phyloP scores from a whole-genome alignment of 2,329 filamentous ascomycete species.

The Pseudocercospora fuligena region DNA sequence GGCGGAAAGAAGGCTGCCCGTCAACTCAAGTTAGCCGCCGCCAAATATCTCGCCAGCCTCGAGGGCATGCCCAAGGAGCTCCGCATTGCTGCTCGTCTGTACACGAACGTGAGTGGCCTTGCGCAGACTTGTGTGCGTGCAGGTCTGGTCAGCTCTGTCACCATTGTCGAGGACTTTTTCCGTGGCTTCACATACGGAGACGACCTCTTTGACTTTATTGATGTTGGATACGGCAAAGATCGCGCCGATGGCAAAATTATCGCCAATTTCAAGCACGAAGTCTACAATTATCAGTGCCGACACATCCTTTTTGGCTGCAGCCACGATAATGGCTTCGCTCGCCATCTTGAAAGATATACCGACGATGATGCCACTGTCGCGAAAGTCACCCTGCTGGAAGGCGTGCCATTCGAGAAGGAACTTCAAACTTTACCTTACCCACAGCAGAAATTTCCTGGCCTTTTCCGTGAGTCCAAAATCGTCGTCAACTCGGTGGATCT shows the following conservation, averaged over 20 bases:
- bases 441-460: slow-evolving; percentile 54
- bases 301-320: slow-evolving; percentile 65
- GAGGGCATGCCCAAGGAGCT: slow-evolving; percentile 44
- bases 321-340: slow-evolving; percentile 60
- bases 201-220: slow-evolving; percentile 64
- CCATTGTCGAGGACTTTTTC: slow-evolving; percentile 53
- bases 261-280: slow-evolving; percentile 59
- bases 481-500: slow-evolving; percentile 32
- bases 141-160: slow-evolving; percentile 57
- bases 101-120: slow-evolving; percentile 48
- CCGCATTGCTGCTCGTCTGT: slow-evolving; percentile 54
- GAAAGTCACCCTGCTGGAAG: slow-evolving; percentile 62
- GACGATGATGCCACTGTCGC: slow-evolving; percentile 51
- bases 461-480: slow-evolving; percentile 62
- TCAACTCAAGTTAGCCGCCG: slow-evolving; percentile 56
- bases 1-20: slow-evolving; percentile 63
- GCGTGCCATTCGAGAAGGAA: slow-evolving; percentile 60
- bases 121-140: slow-evolving; percentile 32
- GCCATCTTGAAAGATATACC: slow-evolving; percentile 56
- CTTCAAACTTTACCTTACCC: slow-evolving; percentile 56
- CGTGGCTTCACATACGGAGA: slow-evolving; percentile 63
- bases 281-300: slow-evolving; percentile 64
- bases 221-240: slow-evolving; percentile 64
- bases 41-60: slow-evolving; percentile 34
- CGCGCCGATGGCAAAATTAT: slow-evolving; percentile 64